Conservation (phyloP, 306 rosid genomes). For the Citrullus colocynthis region DNA sequence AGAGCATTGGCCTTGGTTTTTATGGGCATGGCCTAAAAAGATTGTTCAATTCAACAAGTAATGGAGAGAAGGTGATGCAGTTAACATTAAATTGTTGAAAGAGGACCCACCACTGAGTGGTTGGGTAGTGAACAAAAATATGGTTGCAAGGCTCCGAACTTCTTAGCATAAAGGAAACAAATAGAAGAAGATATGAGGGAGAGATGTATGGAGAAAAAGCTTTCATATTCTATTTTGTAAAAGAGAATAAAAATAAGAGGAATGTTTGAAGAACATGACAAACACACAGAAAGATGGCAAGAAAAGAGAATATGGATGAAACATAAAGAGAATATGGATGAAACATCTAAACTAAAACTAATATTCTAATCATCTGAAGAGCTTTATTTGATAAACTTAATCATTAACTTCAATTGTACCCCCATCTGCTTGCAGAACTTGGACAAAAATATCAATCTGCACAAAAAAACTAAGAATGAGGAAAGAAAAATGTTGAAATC, state of each 20-base stretch:
- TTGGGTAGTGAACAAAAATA: not conserved
- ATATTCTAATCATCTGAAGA: not conserved
- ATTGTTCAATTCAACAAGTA: not conserved
- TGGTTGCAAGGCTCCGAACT: not conserved
- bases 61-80: not conserved
- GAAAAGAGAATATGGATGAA: not conserved
- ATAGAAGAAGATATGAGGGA: not conserved
- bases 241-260: not conserved
- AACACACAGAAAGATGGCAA: not conserved
- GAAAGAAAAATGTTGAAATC: conserved; percentile 1
- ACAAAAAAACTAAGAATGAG: conserved; percentile 10
- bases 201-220: not conserved
- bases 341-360: not conserved
- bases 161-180: not conserved
- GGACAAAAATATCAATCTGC: conserved; percentile 88
- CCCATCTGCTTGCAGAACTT: conserved; percentile 96
- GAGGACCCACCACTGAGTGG: not conserved
- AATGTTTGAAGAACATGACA: not conserved
- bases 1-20: not conserved
- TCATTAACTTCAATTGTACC: conserved; percentile 27
- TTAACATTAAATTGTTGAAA: too few species aligned
- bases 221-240: not conserved
- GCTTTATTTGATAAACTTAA: not conserved
- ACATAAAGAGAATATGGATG: not conserved
- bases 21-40: not conserved